Evolutionary conservation across 2,329 filamentous ascomycete genomes (phyloP), one percentile per base, ranked within the genome.

Genomic region (Teratosphaeria pseudoeucalypti): DNA sequence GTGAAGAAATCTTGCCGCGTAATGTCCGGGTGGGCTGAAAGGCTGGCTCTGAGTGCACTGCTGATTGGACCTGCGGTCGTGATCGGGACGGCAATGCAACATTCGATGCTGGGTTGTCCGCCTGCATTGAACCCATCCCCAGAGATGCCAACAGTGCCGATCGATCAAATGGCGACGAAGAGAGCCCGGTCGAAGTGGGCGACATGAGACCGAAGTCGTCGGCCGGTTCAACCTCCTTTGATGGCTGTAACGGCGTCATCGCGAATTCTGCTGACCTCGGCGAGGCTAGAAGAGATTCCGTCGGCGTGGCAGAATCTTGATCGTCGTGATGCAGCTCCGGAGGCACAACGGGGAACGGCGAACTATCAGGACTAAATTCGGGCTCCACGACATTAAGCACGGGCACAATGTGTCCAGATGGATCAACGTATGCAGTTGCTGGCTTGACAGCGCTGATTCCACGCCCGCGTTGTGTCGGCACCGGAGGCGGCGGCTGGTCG

Each of bases 361-460:
- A 9, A 60, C 47, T 56, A 34, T 2, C 26, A 23, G 58, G 57
- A 27, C 43, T 19, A 14, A 57, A 12, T 6, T 64, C 61, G 3
- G 64, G 60, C 52, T 62, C 65, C 10, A 67, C 58, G n/a, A 70
- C 53, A 11, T 69, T 64, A 12, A 71, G 61, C 1, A 71, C 65
- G 1, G 71, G 68, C 16, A 73, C 65, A 10, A 71, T 62, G 52
- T 72, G 70, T 1, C 71, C 71, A 53, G 71, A 70, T 4, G 71
- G 67, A 55, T 73, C 69, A 3, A 72, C 69, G 57, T 70, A 72
- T 73, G 76, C 82, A 79, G 86, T 16, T 77, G 81, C 62, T 79
- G 83, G 64, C 74, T 82, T 54, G 78, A 63, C 61, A 5, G 67
- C 61, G 52, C 62, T 67, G 55, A 65, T 57, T 3, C 66, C 59